Base-by-base conservation (phyloP, 257 asterid species). In the Lycium barbarum region DNA sequence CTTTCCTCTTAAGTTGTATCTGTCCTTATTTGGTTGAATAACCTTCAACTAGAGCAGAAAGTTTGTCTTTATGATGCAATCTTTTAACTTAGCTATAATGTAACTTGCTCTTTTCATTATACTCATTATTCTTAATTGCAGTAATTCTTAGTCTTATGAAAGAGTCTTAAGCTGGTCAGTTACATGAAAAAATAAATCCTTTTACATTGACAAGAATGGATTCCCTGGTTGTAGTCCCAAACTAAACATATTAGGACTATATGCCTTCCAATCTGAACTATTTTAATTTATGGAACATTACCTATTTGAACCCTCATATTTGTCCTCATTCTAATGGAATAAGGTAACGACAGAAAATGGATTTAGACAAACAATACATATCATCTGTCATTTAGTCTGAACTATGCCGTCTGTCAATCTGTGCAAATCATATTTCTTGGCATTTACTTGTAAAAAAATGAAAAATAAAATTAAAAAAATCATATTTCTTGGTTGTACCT, bases 401-500 rank as follows among this genome's bases (percentile, higher is more conserved):
- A 76, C 65, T 53, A 33, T 15, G 9, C 14, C 59, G 51, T 7
- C 65, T 22, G 5, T 14, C 62, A 15, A 53, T 51, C 63, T 53
- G 43, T 51, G 82, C 65, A 76, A 47, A 26, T 2, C 81, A 20
- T 73, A 73, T 47, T 73, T 20, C 40, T 74, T 74, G n/a, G 43
- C 43, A 12, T 36, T 7, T 67, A 67, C 76, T 67, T 67, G 22
- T 7, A 36, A 66, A 66, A 66, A 26, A 26, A 26, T 0, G 0
- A 26, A 26, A 26, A 26, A 26, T 26, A 26, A 26, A 26, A 65
- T n/a, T n/a, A 66, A 66, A 57, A 18, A 12, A 35, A 7, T 74
- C 14, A 76, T 51, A 74, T 74, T 74, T 76, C 47, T 76, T 53
- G 45, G 82, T 47, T 76, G 26, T 53, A 53, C 65, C 65, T 76